Percentiles rank a stretch among this genome's conserved stretches.
Evolutionary conservation across 352 stramenopile species (phyloP).

Genomic region (Pythium brachiatum): DNA sequence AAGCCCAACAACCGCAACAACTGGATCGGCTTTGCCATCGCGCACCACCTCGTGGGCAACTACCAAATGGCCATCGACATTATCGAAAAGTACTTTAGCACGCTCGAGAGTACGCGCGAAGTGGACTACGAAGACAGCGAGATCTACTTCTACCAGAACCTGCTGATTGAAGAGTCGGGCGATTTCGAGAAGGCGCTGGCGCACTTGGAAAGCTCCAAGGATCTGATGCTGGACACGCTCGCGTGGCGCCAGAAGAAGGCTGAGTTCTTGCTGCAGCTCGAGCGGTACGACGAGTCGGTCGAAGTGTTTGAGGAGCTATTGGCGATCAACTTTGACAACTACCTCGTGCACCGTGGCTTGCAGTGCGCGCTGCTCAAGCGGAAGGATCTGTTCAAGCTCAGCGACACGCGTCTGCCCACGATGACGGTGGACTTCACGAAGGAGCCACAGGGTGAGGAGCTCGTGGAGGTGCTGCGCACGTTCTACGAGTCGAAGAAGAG

Average conservation of each 20-base stretch:
- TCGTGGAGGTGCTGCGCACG: constrained; percentile 44
- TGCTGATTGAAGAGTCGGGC: constrained; percentile 90
- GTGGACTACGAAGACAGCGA: constrained; percentile 95
- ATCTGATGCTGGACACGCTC: constrained; percentile 70
- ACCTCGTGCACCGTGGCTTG: constrained; percentile 82
- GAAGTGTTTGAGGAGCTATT: constrained; percentile 72
- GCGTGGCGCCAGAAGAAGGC: constrained; percentile 77
- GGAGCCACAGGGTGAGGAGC: constrained; percentile 38
- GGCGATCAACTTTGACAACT: constrained; percentile 91
- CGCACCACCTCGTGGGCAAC: constrained; percentile 93
- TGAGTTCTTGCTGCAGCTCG: constrained; percentile 63
- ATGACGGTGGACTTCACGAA: constrained; percentile 51
- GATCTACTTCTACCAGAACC: constrained; percentile 96
- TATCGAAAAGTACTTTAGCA: constrained; percentile 95
- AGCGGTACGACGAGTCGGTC: constrained; percentile 62
- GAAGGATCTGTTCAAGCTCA: constrained; percentile 48
- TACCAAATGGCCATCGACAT: constrained; percentile 92
- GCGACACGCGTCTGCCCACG: constrained; percentile 41
- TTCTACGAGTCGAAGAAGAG: constrained; percentile 53
- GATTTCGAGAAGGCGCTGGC: constrained; percentile 79
- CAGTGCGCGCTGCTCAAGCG: constrained; percentile 77
- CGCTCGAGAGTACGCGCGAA: constrained; percentile 56
- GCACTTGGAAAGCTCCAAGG: constrained; percentile 84
- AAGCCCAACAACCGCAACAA: constrained; percentile 95
- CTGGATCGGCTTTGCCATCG: constrained; percentile 97